These are phyloP conservation scores for Cornus florida DNA, from an alignment of 148 eudicot genomes.

Conservation along the genomic window DNA sequence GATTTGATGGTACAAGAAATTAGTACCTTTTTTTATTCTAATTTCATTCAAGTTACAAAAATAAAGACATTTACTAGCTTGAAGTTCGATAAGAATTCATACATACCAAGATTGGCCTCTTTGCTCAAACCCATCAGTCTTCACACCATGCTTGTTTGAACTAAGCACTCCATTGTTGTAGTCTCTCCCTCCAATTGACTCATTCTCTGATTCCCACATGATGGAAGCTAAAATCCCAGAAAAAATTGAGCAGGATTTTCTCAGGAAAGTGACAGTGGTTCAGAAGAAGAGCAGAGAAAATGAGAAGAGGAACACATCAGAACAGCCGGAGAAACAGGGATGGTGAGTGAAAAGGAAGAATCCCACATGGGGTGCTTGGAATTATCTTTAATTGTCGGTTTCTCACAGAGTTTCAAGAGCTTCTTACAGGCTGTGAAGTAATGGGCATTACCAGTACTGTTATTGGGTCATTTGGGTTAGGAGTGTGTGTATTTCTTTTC, in stretches of 20 bases:
- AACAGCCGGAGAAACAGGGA: conserved; percentile 4
- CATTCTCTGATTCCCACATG: conserved; percentile 95
- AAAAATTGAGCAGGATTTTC: not conserved
- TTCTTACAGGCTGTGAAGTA: conserved; percentile 40
- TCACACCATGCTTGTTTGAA: conserved; percentile 61
- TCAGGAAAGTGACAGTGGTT: conserved; percentile 3
- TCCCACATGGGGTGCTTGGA: conserved; percentile 67
- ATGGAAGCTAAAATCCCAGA: not conserved
- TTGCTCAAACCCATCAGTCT: conserved; percentile 88
- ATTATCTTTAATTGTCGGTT: conserved; percentile 44
- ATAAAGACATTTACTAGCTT: not conserved
- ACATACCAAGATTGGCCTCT: conserved; percentile 93
- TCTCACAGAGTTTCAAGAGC: conserved; percentile 13
- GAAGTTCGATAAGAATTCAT: not conserved
- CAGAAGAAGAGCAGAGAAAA: not conserved
- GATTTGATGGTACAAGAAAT: not conserved
- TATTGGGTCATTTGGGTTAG: conserved; percentile 22
- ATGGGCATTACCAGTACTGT: conserved; percentile 32
- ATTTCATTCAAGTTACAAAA: not conserved
- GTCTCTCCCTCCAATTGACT: conserved; percentile 61
- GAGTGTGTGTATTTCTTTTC: not conserved
- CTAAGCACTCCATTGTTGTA: conserved; percentile 60
- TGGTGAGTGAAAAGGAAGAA: conserved; percentile 21
- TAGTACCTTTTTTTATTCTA: not conserved
- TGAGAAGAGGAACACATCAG: conserved; percentile 13